These are phyloP conservation scores for Fusarium brachygibbosum DNA, from an alignment of 2,329 filamentous ascomycete species.

Conservation along the genomic window DNA sequence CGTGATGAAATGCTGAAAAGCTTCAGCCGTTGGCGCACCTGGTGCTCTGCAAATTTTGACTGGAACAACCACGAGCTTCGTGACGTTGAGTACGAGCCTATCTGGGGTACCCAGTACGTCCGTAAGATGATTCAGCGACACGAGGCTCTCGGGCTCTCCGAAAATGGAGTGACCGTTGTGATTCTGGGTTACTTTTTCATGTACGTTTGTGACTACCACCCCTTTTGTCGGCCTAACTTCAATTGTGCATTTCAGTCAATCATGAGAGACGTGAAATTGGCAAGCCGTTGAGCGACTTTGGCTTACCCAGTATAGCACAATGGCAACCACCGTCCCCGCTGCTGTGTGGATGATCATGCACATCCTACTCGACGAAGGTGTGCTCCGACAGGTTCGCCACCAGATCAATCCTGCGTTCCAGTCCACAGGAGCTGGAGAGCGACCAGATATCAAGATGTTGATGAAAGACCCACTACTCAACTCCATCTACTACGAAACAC, in stretches of 20 bases:
- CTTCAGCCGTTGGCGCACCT: slow-evolving; percentile 2
- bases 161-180: neutral
- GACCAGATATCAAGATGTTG: no score
- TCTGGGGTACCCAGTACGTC: slow-evolving; percentile 5
- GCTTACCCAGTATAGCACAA: neutral
- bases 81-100: no score
- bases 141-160: neutral
- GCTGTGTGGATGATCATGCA: no score
- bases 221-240: neutral
- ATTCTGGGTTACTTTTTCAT: slow-evolving; percentile 5
- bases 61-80: neutral
- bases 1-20: neutral
- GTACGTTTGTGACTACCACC: neutral
- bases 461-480: no score
- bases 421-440: no score
- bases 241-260: neutral
- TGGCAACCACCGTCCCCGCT: slow-evolving; percentile 5
- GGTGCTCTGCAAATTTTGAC: neutral
- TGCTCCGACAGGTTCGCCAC: no score
- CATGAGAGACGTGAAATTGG: neutral
- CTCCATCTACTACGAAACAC: no score
- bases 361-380: no score
- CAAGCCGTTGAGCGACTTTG: neutral
- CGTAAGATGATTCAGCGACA: slow-evolving; percentile 11
- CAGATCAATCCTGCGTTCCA: no score